phyloP scores from a whole-genome alignment of 768 basidiomycete genomes.

The Lentinus tigrinus region DNA sequence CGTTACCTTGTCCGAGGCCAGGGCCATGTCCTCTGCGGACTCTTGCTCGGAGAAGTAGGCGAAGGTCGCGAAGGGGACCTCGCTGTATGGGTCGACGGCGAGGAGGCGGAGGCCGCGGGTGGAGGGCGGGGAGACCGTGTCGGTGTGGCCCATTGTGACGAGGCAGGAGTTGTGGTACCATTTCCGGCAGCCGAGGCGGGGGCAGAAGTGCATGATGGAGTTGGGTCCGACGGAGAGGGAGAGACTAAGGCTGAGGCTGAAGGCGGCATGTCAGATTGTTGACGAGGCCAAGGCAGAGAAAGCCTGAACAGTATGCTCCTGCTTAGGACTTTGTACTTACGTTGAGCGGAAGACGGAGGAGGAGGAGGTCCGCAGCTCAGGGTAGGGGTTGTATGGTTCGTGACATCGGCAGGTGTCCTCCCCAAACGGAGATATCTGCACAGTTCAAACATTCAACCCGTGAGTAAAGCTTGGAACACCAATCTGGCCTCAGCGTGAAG shows the following conservation, averaged over 20 bases:
- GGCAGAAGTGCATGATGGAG: constrained; percentile 22
- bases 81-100: constrained; percentile 18
- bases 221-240: neutral
- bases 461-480: too few species aligned
- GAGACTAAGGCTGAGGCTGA: neutral
- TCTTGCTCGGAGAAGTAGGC: constrained; percentile 11
- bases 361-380: neutral
- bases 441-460: too few species aligned
- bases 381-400: constrained; percentile 10
- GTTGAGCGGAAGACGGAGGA: too few species aligned
- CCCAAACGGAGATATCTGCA: too few species aligned
- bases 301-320: too few species aligned
- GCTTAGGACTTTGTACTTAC: too few species aligned
- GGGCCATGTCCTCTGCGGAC: neutral
- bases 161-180: constrained; percentile 22
- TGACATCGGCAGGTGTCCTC: constrained; percentile 11
- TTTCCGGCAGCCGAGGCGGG: constrained; percentile 14
- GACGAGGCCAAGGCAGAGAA: too few species aligned
- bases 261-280: too few species aligned
- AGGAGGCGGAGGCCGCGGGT: constrained; percentile 18
- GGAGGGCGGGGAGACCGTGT: neutral
- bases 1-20: neutral
- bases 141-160: neutral
- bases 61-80: constrained; percentile 2
- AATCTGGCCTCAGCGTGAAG: too few species aligned